phyloP scores from a whole-genome alignment of 2,329 filamentous ascomycete species.

The Venturia pyrina region DNA sequence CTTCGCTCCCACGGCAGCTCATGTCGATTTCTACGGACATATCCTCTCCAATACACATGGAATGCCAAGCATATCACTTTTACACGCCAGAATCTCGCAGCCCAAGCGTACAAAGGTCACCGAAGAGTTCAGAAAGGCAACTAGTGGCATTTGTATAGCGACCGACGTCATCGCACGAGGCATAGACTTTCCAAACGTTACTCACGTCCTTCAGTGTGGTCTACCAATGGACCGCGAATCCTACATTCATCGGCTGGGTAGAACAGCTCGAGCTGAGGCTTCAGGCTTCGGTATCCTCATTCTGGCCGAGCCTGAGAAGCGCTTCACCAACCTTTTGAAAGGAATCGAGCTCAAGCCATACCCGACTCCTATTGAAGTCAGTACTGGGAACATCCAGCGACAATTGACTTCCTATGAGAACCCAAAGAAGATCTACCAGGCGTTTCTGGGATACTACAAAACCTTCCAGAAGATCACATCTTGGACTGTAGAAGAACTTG shows the following conservation, averaged over 20 bases:
- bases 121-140: slow-evolving; percentile 80
- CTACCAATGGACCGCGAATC: slow-evolving; percentile 94
- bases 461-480: slow-evolving; percentile 30
- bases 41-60: slow-evolving; percentile 42
- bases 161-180: slow-evolving; percentile 94
- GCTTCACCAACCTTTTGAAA: slow-evolving; percentile 40
- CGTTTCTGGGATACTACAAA: slow-evolving; percentile 39
- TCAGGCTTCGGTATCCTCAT: slow-evolving; percentile 46
- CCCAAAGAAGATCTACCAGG: slow-evolving; percentile 33
- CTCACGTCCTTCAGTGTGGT: slow-evolving; percentile 87
- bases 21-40: slow-evolving; percentile 19
- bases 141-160: slow-evolving; percentile 75
- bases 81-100: slow-evolving; percentile 90
- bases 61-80: slow-evolving; percentile 77
- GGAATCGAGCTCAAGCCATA: slow-evolving; percentile 42
- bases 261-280: slow-evolving; percentile 56
- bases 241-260: slow-evolving; percentile 91
- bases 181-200: slow-evolving; percentile 89
- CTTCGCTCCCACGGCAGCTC: slow-evolving; percentile 38
- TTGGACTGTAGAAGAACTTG: slow-evolving; percentile 29
- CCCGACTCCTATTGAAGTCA: slow-evolving; percentile 25
- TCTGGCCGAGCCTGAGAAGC: slow-evolving; percentile 42
- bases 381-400: slow-evolving; percentile 3
- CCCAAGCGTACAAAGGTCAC: slow-evolving; percentile 79
- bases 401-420: not conserved